Evolutionary conservation across 805 yeast genomes (phyloP).

Genomic region (Pichia ethanolica): DNA sequence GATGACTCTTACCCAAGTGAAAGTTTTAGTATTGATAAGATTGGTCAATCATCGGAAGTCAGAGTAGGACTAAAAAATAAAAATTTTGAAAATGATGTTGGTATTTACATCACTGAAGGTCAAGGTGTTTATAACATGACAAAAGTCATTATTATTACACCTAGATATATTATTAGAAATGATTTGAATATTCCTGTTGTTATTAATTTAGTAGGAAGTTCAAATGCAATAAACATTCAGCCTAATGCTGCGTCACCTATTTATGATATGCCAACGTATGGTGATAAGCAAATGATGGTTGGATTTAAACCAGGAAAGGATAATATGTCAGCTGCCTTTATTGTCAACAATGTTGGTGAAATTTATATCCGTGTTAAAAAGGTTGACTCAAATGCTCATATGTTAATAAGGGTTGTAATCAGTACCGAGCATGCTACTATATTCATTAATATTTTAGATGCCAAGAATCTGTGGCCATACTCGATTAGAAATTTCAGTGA

Average conservation of each 20-base stretch:
- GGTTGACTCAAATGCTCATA: conserved; percentile 53
- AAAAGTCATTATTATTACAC: conserved; percentile 72
- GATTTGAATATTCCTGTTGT: conserved; percentile 47
- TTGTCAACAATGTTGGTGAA: conserved; percentile 77
- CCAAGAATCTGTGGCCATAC: conserved; percentile 83
- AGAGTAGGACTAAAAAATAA: conserved; percentile 39
- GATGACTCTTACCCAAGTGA: conserved; percentile 66
- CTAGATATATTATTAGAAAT: conserved; percentile 73
- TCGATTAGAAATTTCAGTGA: conserved; percentile 87
- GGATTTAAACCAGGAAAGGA: conserved; percentile 50
- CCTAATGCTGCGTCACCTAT: conserved; percentile 48
- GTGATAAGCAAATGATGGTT: conserved; percentile 53
- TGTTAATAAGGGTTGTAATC: conserved; percentile 63
- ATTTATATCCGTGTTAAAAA: conserved; percentile 63
- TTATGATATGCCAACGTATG: conserved; percentile 51
- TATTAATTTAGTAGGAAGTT: conserved; percentile 62
- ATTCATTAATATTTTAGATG: conserved; percentile 66
- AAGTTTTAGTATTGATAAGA: conserved; percentile 78
- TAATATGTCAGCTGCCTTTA: conserved; percentile 85
- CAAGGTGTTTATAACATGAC: conserved; percentile 73
- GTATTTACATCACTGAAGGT: conserved; percentile 73
- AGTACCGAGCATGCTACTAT: conserved; percentile 75
- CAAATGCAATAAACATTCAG: conserved; percentile 38
- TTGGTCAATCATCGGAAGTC: conserved; percentile 69
- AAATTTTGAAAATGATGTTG: conserved; percentile 62